Evolutionary conservation across 192 early-diverging fungal species (phyloP).

Genomic region (Podila horticola): DNA sequence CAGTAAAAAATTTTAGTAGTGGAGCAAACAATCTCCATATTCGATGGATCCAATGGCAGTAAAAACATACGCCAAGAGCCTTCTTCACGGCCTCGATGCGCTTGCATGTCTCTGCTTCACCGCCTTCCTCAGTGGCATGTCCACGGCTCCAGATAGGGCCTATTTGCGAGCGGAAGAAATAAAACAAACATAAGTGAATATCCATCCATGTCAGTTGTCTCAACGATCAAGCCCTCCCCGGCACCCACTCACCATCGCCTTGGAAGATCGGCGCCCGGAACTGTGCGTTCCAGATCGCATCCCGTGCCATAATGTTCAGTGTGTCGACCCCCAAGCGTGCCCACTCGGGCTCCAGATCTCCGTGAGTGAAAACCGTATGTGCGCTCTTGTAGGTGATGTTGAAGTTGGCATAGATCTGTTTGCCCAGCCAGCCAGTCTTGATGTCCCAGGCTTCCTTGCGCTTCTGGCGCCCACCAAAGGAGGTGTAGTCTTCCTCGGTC

Average conservation of each 20-base stretch:
- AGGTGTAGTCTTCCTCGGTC: constrained; percentile 23
- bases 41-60: too few species aligned
- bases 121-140: constrained; percentile 20
- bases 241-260: constrained; percentile 16
- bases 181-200: background rate
- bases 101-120: constrained; percentile 16
- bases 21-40: background rate
- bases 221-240: too few species aligned
- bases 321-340: constrained; percentile 16
- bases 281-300: constrained; percentile 14
- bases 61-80: constrained; percentile 18
- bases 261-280: constrained; percentile 30
- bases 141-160: constrained; percentile 35
- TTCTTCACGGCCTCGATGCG: constrained; percentile 16
- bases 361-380: constrained; percentile 34
- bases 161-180: background rate
- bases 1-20: background rate
- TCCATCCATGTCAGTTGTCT: background rate
- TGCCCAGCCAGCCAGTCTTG: constrained; percentile 36
- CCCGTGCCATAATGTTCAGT: constrained; percentile 15
- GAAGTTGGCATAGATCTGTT: constrained; percentile 29
- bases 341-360: constrained; percentile 33
- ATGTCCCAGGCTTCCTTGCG: constrained; percentile 31
- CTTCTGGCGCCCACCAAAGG: constrained; percentile 20
- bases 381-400: constrained; percentile 34